Percentiles rank a stretch among this genome's conserved stretches.
These are phyloP conservation scores for Tulasnella sp. DNA, from an alignment of 768 basidiomycete genomes.

Conservation along the genomic window DNA sequence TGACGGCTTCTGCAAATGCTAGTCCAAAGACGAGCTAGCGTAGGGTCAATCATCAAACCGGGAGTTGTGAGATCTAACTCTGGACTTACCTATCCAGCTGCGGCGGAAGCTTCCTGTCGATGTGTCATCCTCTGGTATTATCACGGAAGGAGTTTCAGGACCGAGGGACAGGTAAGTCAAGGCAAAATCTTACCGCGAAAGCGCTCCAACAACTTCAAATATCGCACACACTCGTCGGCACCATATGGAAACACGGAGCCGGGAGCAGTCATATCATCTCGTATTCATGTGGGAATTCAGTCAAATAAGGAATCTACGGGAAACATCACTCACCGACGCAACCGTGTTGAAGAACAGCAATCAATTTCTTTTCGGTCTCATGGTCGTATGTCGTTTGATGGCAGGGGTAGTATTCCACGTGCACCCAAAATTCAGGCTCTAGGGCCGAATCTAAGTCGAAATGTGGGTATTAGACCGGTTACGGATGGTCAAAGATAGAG, in stretches of 20 bases:
- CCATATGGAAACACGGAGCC: not conserved
- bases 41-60: not conserved
- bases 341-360: not conserved
- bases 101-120: not conserved
- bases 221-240: not conserved
- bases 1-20: slow-evolving; percentile 6
- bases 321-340: not conserved
- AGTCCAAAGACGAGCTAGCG: not conserved
- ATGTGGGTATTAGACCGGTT: not conserved
- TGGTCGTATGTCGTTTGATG: not conserved
- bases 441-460: not conserved
- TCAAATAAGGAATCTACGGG: no score
- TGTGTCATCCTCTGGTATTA: not conserved
- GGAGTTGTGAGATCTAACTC: no score
- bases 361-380: not conserved
- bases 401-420: slow-evolving; percentile 11
- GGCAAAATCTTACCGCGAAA: not conserved
- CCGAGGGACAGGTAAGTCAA: not conserved
- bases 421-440: not conserved
- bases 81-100: not conserved
- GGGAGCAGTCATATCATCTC: slow-evolving; percentile 15
- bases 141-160: not conserved
- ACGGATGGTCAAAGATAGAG: not conserved
- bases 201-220: not conserved
- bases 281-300: not conserved